Conservation (phyloP, 2,329 filamentous ascomycete genomes). For the Alternaria burnsii region DNA sequence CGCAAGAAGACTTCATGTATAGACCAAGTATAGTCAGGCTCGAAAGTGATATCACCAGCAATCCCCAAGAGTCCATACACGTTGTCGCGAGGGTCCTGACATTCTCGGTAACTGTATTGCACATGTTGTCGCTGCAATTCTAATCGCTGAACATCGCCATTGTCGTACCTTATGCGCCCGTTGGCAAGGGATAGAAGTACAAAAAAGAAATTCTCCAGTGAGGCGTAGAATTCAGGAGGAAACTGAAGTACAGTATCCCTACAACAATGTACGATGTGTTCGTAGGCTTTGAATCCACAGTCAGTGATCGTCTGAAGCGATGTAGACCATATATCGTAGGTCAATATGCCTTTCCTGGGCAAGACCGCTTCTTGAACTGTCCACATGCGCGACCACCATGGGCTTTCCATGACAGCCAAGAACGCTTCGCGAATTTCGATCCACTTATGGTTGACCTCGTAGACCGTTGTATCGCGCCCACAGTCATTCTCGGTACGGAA, state of each 20-base stretch:
- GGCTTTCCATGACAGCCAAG: neutral
- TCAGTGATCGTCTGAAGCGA: neutral
- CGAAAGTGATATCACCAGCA: neutral
- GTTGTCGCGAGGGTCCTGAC: neutral
- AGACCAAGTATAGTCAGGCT: neutral
- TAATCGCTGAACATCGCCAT: too few relatives aligned
- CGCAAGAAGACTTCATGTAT: neutral
- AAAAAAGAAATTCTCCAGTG: neutral
- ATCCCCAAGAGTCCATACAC: neutral
- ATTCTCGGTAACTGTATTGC: neutral
- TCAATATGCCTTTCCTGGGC: neutral
- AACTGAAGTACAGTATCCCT: neutral
- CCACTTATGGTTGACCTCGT: neutral
- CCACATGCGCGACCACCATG: neutral
- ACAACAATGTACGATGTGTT: neutral
- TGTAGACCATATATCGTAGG: neutral
- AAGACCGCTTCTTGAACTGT: neutral
- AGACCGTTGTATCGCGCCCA: neutral
- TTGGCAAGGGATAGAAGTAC: neutral
- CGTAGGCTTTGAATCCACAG: neutral
- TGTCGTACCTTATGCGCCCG: neutral
- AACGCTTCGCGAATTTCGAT: neutral
- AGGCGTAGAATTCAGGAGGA: neutral
- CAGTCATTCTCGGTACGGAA: neutral
- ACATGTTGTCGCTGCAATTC: neutral